These are phyloP conservation scores for Lactarius vividus DNA, from an alignment of 768 basidiomycete genomes.

Conservation along the genomic window DNA sequence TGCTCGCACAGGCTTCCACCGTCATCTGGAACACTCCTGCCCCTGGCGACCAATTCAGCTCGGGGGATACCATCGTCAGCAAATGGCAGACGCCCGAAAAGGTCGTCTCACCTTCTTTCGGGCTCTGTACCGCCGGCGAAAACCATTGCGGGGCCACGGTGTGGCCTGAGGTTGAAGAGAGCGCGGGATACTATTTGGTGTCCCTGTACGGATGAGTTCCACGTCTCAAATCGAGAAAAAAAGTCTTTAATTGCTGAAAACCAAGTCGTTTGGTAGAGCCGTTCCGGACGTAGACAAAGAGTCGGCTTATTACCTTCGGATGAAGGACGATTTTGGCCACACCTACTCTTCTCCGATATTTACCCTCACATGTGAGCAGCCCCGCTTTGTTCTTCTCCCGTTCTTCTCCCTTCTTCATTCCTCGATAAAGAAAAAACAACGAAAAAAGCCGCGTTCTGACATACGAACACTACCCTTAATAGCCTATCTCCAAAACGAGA, in stretches of 20 bases:
- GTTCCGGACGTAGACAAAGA: slow-evolving; percentile 32
- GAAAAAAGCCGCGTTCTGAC: neutral
- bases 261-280: slow-evolving; percentile 24
- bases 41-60: slow-evolving; percentile 30
- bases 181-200: slow-evolving; percentile 31
- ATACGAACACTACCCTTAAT: neutral
- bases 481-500: slow-evolving; percentile 14
- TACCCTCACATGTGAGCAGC: slow-evolving; percentile 32
- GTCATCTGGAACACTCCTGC: slow-evolving; percentile 35
- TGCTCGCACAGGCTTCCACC: slow-evolving; percentile 6
- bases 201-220: slow-evolving; percentile 28
- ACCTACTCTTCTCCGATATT: slow-evolving; percentile 34
- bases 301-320: slow-evolving; percentile 32
- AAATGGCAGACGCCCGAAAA: slow-evolving; percentile 33
- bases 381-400: neutral
- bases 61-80: slow-evolving; percentile 36
- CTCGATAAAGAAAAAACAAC: neutral
- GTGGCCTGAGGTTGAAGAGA: slow-evolving; percentile 32
- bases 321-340: slow-evolving; percentile 34
- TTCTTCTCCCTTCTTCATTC: neutral
- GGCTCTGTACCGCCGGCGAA: slow-evolving; percentile 32
- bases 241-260: slow-evolving; percentile 9
- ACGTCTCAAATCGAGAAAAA: neutral
- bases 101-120: slow-evolving; percentile 37
- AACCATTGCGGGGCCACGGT: slow-evolving; percentile 31